Evolutionary conservation across 768 basidiomycete genomes (phyloP).

Genomic region (Daedaleopsis sinensis): DNA sequence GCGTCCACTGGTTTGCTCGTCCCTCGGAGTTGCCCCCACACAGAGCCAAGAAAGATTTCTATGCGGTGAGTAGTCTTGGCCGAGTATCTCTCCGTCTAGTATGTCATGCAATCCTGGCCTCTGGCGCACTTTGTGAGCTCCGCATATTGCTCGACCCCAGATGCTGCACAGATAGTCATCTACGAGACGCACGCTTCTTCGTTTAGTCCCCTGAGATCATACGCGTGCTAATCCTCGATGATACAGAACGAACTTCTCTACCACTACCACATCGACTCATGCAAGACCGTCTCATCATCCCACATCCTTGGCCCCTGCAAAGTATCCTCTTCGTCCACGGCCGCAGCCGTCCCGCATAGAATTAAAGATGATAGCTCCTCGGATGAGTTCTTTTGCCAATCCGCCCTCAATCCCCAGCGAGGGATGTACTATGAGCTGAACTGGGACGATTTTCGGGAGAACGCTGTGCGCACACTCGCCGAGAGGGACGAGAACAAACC

Average conservation of each 20-base stretch:
- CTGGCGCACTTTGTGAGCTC: no score
- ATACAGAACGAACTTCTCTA: slow-evolving; percentile 78
- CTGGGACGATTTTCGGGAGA: slow-evolving; percentile 54
- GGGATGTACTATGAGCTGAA: slow-evolving; percentile 65
- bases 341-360: neutral
- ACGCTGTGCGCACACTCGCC: slow-evolving; percentile 36
- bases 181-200: no score
- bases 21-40: slow-evolving; percentile 63
- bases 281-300: slow-evolving; percentile 51
- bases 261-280: slow-evolving; percentile 47
- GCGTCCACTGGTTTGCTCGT: slow-evolving; percentile 76
- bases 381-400: slow-evolving; percentile 45
- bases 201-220: no score
- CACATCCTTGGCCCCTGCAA: slow-evolving; percentile 55
- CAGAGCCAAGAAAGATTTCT: slow-evolving; percentile 60
- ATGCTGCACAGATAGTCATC: no score
- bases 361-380: neutral
- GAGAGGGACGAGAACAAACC: neutral
- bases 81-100: neutral
- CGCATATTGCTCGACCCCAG: no score
- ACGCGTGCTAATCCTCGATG: no score
- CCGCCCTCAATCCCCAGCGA: slow-evolving; percentile 58
- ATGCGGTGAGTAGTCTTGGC: slow-evolving; percentile 47
- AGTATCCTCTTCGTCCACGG: slow-evolving; percentile 34
- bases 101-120: no score